A percentile compares a stretch with the other conserved stretches of the same genome.
These are phyloP conservation scores for Starmerella apicola DNA, from an alignment of 805 yeast species.

Conservation along the genomic window DNA sequence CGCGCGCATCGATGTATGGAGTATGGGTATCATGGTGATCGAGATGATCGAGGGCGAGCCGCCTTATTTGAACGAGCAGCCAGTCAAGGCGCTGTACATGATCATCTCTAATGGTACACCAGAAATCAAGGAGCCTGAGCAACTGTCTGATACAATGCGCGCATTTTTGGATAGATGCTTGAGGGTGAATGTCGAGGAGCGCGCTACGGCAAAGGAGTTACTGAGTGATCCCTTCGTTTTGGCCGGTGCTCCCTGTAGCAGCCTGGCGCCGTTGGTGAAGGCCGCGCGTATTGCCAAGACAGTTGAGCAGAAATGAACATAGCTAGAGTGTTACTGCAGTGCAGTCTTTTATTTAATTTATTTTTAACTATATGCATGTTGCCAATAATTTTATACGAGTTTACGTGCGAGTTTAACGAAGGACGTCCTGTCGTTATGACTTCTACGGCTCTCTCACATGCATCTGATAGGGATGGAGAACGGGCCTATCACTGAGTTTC, in stretches of 20 bases:
- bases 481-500: too few relatives aligned
- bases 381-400: background rate
- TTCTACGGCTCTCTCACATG: too few relatives aligned
- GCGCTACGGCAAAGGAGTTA: slow-evolving; percentile 68
- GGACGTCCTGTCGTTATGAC: too few relatives aligned
- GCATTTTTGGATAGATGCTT: slow-evolving; percentile 65
- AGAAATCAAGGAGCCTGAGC: slow-evolving; percentile 75
- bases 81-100: slow-evolving; percentile 80
- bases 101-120: slow-evolving; percentile 98
- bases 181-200: slow-evolving; percentile 67
- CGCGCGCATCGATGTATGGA: slow-evolving; percentile 96
- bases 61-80: slow-evolving; percentile 92
- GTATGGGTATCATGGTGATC: slow-evolving; percentile 92
- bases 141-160: slow-evolving; percentile 51
- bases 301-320: slow-evolving; percentile 15
- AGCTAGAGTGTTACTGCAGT: too few relatives aligned
- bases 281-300: slow-evolving; percentile 24
- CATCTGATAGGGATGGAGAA: too few relatives aligned
- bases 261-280: slow-evolving; percentile 28
- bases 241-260: slow-evolving; percentile 24
- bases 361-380: background rate
- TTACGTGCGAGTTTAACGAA: too few relatives aligned
- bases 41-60: slow-evolving; percentile 99
- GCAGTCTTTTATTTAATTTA: too few relatives aligned
- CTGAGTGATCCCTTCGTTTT: slow-evolving; percentile 47